These are phyloP conservation scores for Bipolaris bicolor DNA, from an alignment of 2,329 filamentous ascomycete genomes.

Conservation along the genomic window DNA sequence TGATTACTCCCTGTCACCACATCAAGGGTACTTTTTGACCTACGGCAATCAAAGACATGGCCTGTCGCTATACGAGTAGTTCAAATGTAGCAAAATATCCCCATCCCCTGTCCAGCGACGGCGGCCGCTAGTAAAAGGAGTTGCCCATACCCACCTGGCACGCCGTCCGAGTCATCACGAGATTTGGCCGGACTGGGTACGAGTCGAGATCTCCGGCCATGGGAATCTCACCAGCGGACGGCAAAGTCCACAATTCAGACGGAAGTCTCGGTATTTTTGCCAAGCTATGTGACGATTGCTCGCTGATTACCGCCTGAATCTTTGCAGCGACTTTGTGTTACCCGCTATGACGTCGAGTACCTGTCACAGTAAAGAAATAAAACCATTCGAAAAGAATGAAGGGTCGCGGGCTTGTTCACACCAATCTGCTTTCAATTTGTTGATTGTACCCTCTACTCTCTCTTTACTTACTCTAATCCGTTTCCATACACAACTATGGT, in stretches of 20 bases:
- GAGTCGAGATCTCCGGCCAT: not conserved
- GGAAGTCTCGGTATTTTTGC: constrained; percentile 6
- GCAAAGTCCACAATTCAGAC: not conserved
- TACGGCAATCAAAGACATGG: not conserved
- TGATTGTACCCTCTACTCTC: not conserved
- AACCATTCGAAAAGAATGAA: constrained; percentile 9
- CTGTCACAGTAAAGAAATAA: constrained; percentile 30
- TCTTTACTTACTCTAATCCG: not conserved
- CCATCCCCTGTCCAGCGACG: not conserved
- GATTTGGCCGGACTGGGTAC: not conserved
- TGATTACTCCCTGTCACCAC: not conserved
- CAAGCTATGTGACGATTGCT: constrained; percentile 16
- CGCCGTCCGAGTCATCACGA: constrained; percentile 2
- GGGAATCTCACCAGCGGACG: not conserved
- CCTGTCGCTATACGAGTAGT: not conserved
- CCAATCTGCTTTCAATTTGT: not conserved
- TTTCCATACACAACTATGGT: constrained; percentile 48
- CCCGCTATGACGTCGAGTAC: constrained; percentile 41
- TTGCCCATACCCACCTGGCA: not conserved
- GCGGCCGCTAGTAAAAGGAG: not conserved
- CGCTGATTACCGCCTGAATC: constrained; percentile 18
- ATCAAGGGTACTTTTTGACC: not conserved
- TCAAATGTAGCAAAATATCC: not conserved
- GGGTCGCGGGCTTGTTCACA: constrained; percentile 3
- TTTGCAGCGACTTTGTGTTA: constrained; percentile 18